Percentiles rank a stretch among this genome's conserved stretches.
Evolutionary conservation across 1,284 basidiomycete genomes (phyloP).

Genomic region (Ustilago bromivora): DNA sequence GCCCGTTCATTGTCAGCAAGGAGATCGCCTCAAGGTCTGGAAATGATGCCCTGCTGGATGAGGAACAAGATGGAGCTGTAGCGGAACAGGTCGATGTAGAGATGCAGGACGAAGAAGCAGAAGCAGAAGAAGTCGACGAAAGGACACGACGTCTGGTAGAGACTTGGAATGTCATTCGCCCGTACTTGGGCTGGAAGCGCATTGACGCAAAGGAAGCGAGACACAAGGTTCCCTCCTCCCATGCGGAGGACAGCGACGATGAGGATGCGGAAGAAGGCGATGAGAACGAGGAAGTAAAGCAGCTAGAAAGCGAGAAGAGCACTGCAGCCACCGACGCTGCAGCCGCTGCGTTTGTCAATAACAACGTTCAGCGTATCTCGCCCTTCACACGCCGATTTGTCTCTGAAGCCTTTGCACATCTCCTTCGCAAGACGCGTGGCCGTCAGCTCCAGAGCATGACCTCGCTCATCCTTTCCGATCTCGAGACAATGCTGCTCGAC

Average conservation of each 20-base stretch:
- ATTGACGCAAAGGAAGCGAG: constrained; percentile 20
- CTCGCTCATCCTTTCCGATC: constrained; percentile 53
- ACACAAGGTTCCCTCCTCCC: background rate
- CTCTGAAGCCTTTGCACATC: constrained; percentile 66
- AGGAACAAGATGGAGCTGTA: constrained; percentile 1
- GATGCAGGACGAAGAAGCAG: constrained; percentile 29
- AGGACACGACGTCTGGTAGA: constrained; percentile 39
- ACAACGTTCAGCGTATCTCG: constrained; percentile 43
- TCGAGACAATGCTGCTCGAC: constrained; percentile 44
- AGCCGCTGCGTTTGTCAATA: constrained; percentile 27
- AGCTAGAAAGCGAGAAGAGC: constrained; percentile 3
- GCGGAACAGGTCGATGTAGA: constrained; percentile 13
- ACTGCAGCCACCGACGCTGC: background rate
- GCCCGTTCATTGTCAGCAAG: constrained; percentile 58
- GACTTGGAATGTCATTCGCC: constrained; percentile 58
- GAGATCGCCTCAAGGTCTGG: constrained; percentile 9
- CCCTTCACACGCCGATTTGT: constrained; percentile 66
- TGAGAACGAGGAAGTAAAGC: constrained; percentile 6
- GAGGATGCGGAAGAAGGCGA: constrained; percentile 24
- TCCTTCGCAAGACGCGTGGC: constrained; percentile 62
- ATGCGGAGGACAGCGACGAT: constrained; percentile 16
- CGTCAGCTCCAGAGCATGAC: constrained; percentile 53
- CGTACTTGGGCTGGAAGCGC: constrained; percentile 58
- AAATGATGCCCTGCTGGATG: constrained; percentile 7
- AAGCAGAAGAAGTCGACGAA: constrained; percentile 44